Conservation (phyloP, 805 yeast species). For the Blastobotrys attinorum region DNA sequence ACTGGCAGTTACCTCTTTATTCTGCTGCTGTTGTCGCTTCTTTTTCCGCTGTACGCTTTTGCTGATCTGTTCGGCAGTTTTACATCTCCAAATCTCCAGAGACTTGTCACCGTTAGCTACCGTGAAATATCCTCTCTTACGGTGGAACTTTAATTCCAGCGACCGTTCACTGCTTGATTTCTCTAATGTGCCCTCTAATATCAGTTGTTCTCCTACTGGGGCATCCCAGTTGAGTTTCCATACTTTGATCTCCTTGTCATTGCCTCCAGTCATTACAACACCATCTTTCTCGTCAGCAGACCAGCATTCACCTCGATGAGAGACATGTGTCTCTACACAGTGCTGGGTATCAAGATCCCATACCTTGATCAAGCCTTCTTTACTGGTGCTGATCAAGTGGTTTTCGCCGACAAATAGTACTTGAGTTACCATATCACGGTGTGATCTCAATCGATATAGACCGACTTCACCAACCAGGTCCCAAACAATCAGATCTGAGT, state of each 20-base stretch:
- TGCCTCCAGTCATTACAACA: constrained; percentile 62
- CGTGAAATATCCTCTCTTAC: constrained; percentile 22
- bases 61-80: constrained; percentile 67
- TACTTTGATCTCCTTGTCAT: constrained; percentile 72
- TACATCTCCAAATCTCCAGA: constrained; percentile 68
- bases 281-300: constrained; percentile 40
- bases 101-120: constrained; percentile 77
- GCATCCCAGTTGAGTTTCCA: constrained; percentile 63
- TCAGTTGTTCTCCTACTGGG: constrained; percentile 45
- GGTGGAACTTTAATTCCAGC: constrained; percentile 48
- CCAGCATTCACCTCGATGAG: constrained; percentile 95
- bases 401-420: constrained; percentile 34
- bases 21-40: constrained; percentile 51
- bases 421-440: constrained; percentile 83
- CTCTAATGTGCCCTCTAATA: constrained; percentile 51
- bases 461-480: constrained; percentile 93
- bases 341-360: constrained; percentile 91
- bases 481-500: constrained; percentile 83
- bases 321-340: constrained; percentile 90
- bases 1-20: constrained; percentile 50
- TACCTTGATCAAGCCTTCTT: constrained; percentile 84
- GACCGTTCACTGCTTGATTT: constrained; percentile 58
- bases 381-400: constrained; percentile 57
- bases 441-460: constrained; percentile 76
- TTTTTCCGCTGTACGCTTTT: constrained; percentile 73